Evolutionary conservation across 768 basidiomycete species (phyloP), one percentile per base, ranked within the genome.

Genomic region (Hebeloma cylindrosporum): DNA sequence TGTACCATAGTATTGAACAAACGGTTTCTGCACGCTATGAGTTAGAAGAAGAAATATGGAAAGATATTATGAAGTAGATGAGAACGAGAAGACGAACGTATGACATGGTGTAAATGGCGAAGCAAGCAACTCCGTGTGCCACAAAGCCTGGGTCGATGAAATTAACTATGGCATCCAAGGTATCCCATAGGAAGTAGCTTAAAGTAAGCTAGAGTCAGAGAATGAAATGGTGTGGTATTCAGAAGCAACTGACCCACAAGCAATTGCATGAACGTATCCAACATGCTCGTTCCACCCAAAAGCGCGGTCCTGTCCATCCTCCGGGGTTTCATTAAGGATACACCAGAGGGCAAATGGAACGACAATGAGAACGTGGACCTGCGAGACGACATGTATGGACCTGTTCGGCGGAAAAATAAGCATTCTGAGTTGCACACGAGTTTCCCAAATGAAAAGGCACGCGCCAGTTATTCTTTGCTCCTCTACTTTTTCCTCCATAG

Each of bases 121-220:
- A 67, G 59, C 88, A 93, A 1, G 77, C 73, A 2, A 82, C 47
- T 69, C 89, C 92, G 57, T 95, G 92, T 11, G 84, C 52, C 1
- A 92, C 79, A 52, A 92, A 92, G 6, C 87, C 90, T 3, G 81
- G 38, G 45, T 87, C 83, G 37, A 75, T 72, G 54, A 77, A 86
- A 61, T 89, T 82, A 40, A 85, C 41, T 17, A 83, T 64, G 5
- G 82, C 78, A 62, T 91, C 88, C 20, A 88, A 45, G 0, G 75
- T 74, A 57, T 95, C 92, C 92, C 92, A 95, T 14, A 93, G 51
- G 61, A 95, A 93, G 58, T 85, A 85, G 4, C 83, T 86, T 46
- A 0, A 39, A 14, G 16, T 11, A 45, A 42, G 45, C 30, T 37
- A 51, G 44, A 34, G 23, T 11, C 10, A 16, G 25, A 14, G 45